Conservation (phyloP, 768 basidiomycete species). For the Kwoniella botswanensis region DNA sequence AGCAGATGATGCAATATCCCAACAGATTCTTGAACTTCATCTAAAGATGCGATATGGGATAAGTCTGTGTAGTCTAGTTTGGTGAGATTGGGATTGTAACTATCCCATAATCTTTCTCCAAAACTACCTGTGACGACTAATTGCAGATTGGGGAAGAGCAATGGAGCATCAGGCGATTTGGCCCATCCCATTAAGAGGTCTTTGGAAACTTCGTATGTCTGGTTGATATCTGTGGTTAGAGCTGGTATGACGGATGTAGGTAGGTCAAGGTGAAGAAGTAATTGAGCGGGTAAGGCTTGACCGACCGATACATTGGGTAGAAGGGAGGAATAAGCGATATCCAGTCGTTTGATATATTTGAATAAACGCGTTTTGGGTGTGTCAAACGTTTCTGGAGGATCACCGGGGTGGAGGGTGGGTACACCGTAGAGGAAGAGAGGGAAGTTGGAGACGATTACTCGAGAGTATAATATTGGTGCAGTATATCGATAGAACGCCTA, state of each 20-base stretch:
- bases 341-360: conserved; percentile 10
- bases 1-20: conserved; percentile 3
- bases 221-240: conserved; percentile 9
- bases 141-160: background rate
- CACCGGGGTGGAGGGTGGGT: background rate
- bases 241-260: background rate
- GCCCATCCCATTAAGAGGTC: conserved; percentile 10
- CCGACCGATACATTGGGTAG: background rate
- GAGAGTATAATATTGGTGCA: conserved; percentile 2
- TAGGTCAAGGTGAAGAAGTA: background rate
- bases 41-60: background rate
- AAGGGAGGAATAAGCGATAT: conserved; percentile 9
- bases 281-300: background rate
- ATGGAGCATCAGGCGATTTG: background rate
- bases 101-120: conserved; percentile 7
- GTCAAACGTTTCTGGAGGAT: background rate
- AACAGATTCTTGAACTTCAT: background rate
- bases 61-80: conserved; percentile 1
- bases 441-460: conserved; percentile 12
- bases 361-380: conserved; percentile 1
- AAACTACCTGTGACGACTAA: background rate
- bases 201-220: background rate
- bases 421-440: conserved; percentile 12
- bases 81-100: conserved; percentile 8
- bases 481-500: conserved; percentile 6